Evolutionary conservation across 2,329 filamentous ascomycete species (phyloP), one percentile per base, ranked within the genome.

Genomic region (Cladosporium sp.): DNA sequence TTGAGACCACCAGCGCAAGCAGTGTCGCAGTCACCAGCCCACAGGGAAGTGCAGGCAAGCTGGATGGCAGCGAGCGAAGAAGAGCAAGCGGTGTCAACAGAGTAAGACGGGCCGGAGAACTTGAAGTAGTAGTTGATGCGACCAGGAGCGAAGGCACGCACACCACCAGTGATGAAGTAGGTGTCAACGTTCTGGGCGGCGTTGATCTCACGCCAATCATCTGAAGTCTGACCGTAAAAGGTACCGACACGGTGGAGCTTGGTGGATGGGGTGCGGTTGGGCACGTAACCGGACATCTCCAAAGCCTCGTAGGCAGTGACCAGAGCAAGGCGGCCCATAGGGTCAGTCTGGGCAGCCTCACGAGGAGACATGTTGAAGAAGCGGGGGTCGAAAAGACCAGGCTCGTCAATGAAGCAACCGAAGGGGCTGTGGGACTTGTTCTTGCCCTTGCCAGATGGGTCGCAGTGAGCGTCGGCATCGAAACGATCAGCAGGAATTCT

Each of bases 311-410:
- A 94, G 0, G 90, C 90, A 2, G 91, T 92, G 10, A 89, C 86
- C 26, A 95, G 80, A 3, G 90, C 89, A 70, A 93, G 83, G 71
- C 92, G 86, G 76, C 92, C 91, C 85, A 92, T 92, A 0, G 92
- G 92, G 75, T 94, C 91, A 1, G 90, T 92, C 74, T 93, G 90
- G 61, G 87, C 86, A 32, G 92, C 92, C 78, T 94, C 91, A 71
- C 90, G 87, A 6, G 91, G 90, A 41, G 90, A 93, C 88, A 94
- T 93, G 78, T 92, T 92, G 85, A 94, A 94, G 80, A 94, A 93
- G 0, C 89, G 84, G n/a, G 90, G 88, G 72, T 94, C 91, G 73
- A 94, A 94, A 58, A 90, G 82, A 65, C 90, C 90, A 0, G 91
- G 90, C 68, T 92, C 86, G 68, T 92, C 87, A 70, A 92, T 86